These are phyloP conservation scores for Lumnitzera littorea DNA, from an alignment of 345 rosid genomes.

Conservation along the genomic window DNA sequence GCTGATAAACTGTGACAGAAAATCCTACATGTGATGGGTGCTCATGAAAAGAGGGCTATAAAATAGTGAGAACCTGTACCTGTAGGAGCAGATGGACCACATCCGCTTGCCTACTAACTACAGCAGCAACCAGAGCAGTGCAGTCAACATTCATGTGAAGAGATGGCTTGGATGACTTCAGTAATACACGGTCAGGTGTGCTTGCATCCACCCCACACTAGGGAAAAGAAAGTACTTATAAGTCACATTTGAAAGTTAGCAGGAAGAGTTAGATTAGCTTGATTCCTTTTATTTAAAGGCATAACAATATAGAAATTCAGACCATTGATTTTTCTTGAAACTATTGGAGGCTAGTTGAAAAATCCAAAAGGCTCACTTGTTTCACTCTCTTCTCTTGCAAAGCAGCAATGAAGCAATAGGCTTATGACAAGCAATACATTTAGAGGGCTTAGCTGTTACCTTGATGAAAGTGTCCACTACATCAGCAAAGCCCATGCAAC, in stretches of 20 bases:
- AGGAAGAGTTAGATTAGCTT: no score
- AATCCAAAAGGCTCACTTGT: no score
- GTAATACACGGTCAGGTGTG: slow-evolving; percentile 54
- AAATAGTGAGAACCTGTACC: slow-evolving; percentile 30
- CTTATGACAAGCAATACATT: no score
- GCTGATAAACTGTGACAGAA: not conserved
- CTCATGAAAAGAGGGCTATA: not conserved
- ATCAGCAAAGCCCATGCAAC: slow-evolving; percentile 72
- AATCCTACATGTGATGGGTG: not conserved
- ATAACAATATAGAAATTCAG: no score
- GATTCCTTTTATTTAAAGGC: no score
- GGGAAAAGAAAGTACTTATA: slow-evolving; percentile 9
- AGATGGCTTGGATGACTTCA: slow-evolving; percentile 84
- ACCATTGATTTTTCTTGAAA: no score
- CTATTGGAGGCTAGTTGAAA: no score
- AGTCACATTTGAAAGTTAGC: no score
- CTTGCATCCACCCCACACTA: slow-evolving; percentile 83
- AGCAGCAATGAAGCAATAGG: no score
- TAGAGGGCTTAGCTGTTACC: slow-evolving; percentile 24
- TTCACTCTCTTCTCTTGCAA: no score
- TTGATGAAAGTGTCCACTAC: slow-evolving; percentile 60
- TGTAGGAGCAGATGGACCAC: slow-evolving; percentile 58
- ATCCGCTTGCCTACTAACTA: slow-evolving; percentile 73
- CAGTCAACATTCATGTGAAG: slow-evolving; percentile 85
- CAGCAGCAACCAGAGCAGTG: slow-evolving; percentile 77